These are phyloP conservation scores for Cutaneotrichosporon curvatum DNA, from an alignment of 1,284 basidiomycete species.

Conservation along the genomic window DNA sequence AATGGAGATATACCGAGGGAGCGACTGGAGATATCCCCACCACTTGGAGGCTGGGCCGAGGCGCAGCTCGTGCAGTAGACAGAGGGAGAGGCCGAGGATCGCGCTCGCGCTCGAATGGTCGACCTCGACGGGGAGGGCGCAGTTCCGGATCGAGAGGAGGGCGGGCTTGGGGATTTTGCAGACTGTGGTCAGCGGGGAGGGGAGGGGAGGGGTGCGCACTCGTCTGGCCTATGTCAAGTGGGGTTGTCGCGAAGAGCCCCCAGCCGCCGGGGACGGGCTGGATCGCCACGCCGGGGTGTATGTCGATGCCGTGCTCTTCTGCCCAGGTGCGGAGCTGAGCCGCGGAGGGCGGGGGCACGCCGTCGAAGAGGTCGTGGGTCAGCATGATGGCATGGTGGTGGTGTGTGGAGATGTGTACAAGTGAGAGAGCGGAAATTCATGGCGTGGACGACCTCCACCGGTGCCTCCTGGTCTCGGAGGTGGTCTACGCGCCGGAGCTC, in stretches of 20 bases:
- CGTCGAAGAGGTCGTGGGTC: not conserved
- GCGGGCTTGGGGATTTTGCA: slow-evolving; percentile 40
- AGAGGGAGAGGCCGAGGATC: slow-evolving; percentile 40
- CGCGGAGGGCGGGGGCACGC: slow-evolving; percentile 12
- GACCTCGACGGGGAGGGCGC: slow-evolving; percentile 12
- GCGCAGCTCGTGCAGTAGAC: slow-evolving; percentile 44
- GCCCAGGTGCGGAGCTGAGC: slow-evolving; percentile 17
- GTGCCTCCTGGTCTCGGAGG: too few species aligned
- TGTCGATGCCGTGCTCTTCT: slow-evolving; percentile 11
- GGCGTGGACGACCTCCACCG: too few species aligned
- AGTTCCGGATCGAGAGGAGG: slow-evolving; percentile 38
- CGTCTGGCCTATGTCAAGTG: slow-evolving; percentile 17
- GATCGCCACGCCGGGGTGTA: slow-evolving; percentile 8
- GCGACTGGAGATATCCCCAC: slow-evolving; percentile 42
- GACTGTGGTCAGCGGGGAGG: slow-evolving; percentile 22
- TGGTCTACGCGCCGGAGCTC: too few species aligned
- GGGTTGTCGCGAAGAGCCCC: slow-evolving; percentile 4
- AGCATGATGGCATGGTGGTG: too few species aligned
- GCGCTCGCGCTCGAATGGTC: slow-evolving; percentile 14
- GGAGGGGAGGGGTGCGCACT: slow-evolving; percentile 10
- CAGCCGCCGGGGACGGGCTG: slow-evolving; percentile 15
- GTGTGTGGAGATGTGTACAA: too few species aligned
- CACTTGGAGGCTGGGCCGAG: slow-evolving; percentile 34
- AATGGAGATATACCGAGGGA: slow-evolving; percentile 39
- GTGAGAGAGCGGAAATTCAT: too few species aligned